Evolutionary conservation across 768 basidiomycete genomes (phyloP), one percentile per base, ranked within the genome.

Genomic region (Agaricus sinodeliciosus): DNA sequence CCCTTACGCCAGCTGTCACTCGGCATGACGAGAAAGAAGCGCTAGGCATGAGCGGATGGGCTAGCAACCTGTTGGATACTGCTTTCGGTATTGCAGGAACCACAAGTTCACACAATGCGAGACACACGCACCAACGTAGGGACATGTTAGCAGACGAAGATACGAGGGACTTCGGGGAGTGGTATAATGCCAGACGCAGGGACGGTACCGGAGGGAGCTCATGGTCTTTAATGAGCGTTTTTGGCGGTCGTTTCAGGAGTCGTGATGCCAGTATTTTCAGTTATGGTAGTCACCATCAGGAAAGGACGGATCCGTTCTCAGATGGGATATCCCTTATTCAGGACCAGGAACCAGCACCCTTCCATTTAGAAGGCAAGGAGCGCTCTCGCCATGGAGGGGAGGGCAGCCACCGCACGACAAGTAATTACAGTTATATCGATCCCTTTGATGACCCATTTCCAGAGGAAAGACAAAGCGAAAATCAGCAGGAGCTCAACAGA

Each of bases 141-240:
- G 86, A 90, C 62, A 89, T 90, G 78, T 76, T 90, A 31, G 85
- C 81, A 3, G 87, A 91, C 50, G 88, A 90, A 65, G 88, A 90
- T 59, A 72, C 75, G 2, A 71, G 74, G 8, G 75, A 80, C 13
- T 80, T 85, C 57, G 66, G 67, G 12, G 67, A 67, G 18, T 72
- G 70, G 68, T 72, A 71, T 41, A 65, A 67, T 53, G 56, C 60
- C 6, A 60, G 62, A 36, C 59, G 65, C 16, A 67, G 71, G 27
- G 74, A 76, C 51, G 72, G 68, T 8, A 72, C 71, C 37, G 69
- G 66, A 4, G 71, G 71, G n/a, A 77, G 80, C 46, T 65, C 72
- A 5, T 82, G 80, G 80, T 82, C 82, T 19, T 57, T 83, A 51
- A 72, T 64, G 56, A 75, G 69, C 49, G 67, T 77, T 27, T 63